Evolutionary conservation across 371 early-diverging fungal species (phyloP).

Genomic region (Enterospora canceri): DNA sequence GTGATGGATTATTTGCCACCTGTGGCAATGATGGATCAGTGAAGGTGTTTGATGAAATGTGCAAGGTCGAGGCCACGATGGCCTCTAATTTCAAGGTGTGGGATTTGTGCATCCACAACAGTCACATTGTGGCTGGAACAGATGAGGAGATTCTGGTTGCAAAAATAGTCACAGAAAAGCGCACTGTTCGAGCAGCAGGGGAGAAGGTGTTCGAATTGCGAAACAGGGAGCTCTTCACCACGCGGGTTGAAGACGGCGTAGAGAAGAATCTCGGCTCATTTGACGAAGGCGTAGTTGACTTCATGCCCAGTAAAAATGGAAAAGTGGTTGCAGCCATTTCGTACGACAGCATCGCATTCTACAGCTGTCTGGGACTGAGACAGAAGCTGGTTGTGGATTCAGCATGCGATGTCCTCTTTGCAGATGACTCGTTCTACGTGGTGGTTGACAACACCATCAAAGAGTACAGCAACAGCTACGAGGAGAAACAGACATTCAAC

Average conservation of each 20-base stretch:
- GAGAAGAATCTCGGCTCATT: conserved; percentile 15
- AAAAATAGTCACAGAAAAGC: conserved; percentile 1
- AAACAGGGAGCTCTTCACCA: not conserved
- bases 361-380: conserved; percentile 37
- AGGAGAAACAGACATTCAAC: conserved; percentile 2
- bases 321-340: conserved; percentile 25
- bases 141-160: conserved; percentile 50
- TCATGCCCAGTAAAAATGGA: conserved; percentile 10
- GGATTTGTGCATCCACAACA: conserved; percentile 27
- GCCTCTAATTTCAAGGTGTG: conserved; percentile 42
- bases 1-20: conserved; percentile 27
- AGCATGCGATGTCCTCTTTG: conserved; percentile 30
- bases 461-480: conserved; percentile 22
- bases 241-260: not conserved
- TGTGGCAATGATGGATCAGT: conserved; percentile 45
- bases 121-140: conserved; percentile 39
- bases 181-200: conserved; percentile 7
- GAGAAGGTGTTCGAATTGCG: conserved; percentile 15
- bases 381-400: conserved; percentile 6
- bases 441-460: conserved; percentile 18
- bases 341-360: conserved; percentile 13
- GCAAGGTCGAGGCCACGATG: conserved; percentile 27
- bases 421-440: conserved; percentile 20
- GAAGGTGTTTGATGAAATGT: conserved; percentile 42
- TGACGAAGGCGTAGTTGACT: conserved; percentile 9